phyloP scores from a whole-genome alignment of 345 rosid species.

The Theobroma cacao region DNA sequence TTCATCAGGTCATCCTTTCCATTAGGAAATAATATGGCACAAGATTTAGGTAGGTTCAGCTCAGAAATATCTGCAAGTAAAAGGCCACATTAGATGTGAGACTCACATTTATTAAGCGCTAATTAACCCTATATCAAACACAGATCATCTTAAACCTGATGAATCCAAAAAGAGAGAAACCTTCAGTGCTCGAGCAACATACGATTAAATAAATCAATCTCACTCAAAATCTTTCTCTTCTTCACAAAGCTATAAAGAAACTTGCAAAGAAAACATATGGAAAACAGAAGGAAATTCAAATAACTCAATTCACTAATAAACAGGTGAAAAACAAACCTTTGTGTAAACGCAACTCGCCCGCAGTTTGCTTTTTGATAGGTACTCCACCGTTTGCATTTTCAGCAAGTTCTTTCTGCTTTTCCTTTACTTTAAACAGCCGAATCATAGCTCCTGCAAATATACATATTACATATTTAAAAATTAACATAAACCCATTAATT shows the following conservation, averaged over 20 bases:
- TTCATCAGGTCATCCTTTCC: conserved; percentile 86
- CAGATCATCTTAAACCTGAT: neutral
- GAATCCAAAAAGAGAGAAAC: neutral
- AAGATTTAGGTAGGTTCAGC: conserved; percentile 71
- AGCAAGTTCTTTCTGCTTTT: conserved; percentile 80
- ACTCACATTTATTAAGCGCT: neutral
- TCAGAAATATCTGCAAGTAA: conserved; percentile 60
- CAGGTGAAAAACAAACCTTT: conserved; percentile 52
- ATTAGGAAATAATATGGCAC: conserved; percentile 64
- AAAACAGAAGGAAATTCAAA: neutral
- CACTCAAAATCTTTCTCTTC: neutral
- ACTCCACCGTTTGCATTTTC: conserved; percentile 56
- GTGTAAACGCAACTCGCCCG: conserved; percentile 86
- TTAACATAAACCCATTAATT: neutral
- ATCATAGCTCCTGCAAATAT: conserved; percentile 52
- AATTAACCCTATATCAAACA: neutral
- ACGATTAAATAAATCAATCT: neutral
- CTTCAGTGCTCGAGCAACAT: neutral
- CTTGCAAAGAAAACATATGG: neutral
- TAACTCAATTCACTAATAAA: neutral
- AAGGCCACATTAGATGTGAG: neutral
- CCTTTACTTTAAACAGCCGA: conserved; percentile 77
- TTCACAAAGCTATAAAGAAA: neutral
- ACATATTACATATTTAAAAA: neutral
- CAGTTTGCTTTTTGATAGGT: conserved; percentile 66